phyloP scores from a whole-genome alignment of 345 rosid genomes.

The Eutrema japonicum region DNA sequence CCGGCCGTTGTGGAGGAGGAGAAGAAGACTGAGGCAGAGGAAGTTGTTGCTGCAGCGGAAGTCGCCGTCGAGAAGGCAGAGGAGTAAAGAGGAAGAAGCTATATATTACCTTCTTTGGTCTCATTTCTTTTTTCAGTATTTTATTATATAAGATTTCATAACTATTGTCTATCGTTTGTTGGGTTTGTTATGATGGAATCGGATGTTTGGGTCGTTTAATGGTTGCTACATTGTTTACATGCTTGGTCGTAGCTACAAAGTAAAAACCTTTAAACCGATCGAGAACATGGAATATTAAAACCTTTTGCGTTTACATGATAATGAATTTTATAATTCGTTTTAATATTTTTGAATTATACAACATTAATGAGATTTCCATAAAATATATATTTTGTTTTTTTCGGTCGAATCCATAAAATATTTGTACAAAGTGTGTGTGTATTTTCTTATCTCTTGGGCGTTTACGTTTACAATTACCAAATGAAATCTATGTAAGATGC shows the following conservation, averaged over 20 bases:
- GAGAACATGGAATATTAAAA: not conserved
- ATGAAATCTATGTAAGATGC: too few relatives aligned
- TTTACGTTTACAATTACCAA: not conserved
- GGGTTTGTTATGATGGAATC: slow-evolving; percentile 22
- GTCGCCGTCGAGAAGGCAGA: slow-evolving; percentile 34
- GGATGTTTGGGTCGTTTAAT: slow-evolving; percentile 18
- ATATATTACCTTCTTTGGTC: slow-evolving; percentile 31
- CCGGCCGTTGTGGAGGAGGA: slow-evolving; percentile 30
- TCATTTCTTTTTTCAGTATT: slow-evolving; percentile 4
- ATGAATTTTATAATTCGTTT: too few relatives aligned
- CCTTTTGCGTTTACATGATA: not conserved
- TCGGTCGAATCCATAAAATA: not conserved
- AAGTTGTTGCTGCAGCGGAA: slow-evolving; percentile 20
- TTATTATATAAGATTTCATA: not conserved
- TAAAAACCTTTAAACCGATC: not conserved
- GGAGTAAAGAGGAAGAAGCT: slow-evolving; percentile 23
- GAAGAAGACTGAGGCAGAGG: slow-evolving; percentile 29
- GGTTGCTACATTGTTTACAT: slow-evolving; percentile 9
- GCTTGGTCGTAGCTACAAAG: not conserved
- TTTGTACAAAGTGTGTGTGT: not conserved
- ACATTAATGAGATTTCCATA: too few relatives aligned
- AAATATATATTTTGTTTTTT: too few relatives aligned
- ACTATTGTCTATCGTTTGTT: slow-evolving; percentile 24
- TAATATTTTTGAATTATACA: too few relatives aligned
- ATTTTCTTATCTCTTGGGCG: not conserved